These are phyloP conservation scores for Zasmidium citrigriseum DNA, from an alignment of 2,329 filamentous ascomycete genomes.

Conservation along the genomic window DNA sequence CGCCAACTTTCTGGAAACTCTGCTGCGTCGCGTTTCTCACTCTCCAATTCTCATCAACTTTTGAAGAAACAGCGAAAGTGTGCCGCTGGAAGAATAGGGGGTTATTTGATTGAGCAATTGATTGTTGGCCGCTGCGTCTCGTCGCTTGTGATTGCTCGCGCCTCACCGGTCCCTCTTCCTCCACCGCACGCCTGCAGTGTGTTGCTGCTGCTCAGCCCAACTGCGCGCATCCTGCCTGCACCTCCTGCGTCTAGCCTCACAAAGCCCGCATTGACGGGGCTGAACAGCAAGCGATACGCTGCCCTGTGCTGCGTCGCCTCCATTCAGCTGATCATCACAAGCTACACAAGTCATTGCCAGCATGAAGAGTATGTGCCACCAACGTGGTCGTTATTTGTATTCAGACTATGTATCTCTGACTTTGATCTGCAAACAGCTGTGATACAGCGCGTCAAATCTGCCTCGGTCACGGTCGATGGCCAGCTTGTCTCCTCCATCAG, in stretches of 20 bases:
- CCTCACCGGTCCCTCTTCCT: neutral
- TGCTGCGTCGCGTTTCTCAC: too few species aligned
- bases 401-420: conserved; percentile 18
- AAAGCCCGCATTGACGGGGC: neutral
- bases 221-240: neutral
- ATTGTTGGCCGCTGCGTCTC: too few species aligned
- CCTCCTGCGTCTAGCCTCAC: neutral
- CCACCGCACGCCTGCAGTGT: neutral
- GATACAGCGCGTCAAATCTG: conserved; percentile 88
- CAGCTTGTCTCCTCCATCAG: conserved; percentile 88
- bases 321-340: neutral
- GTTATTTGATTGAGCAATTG: neutral
- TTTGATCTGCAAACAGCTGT: conserved; percentile 67
- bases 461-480: conserved; percentile 92
- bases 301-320: neutral
- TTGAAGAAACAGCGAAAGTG: too few species aligned
- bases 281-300: neutral
- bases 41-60: too few species aligned
- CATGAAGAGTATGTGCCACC: conserved; percentile 44
- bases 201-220: neutral
- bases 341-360: conserved; percentile 11
- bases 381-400: neutral
- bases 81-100: too few species aligned
- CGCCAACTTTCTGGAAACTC: too few species aligned
- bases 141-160: neutral